Evolutionary conservation across 2,329 filamentous ascomycete genomes (phyloP), one percentile per base, ranked within the genome.

Genomic region (Cercospora berteroae): DNA sequence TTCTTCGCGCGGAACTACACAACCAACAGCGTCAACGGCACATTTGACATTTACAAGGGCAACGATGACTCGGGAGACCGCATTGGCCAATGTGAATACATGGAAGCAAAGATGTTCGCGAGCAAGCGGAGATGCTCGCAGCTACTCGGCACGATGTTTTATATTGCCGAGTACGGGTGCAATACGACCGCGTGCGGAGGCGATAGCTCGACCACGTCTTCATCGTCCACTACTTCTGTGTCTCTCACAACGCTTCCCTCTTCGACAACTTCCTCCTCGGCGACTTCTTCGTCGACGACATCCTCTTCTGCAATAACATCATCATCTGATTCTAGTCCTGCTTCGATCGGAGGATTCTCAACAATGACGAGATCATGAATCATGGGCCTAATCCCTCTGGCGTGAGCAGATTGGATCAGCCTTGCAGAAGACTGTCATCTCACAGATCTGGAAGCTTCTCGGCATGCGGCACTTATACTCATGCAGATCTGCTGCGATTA

Each of bases 11-110:
- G 65, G 1, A 65, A 67, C 31, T 59, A 65, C 23, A 67, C 65
- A 4, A 29, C 27, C 9, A 42, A 44, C n/a, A 65, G 57, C 33
- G 50, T 50, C 4, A 69, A 69, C 58, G 65, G 67, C 16, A 69
- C 67, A 8, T 67, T 67, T 33, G 59, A 65, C 36, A 67, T 69
- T 16, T 67, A 59, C 58, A 67, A 67, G 25, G 67, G 65, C 50
- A 58, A 42, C 3, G 67, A 69, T 23, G 27, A 61, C 13, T 63
- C 48, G 23, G 62, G 62, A 13, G 64, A 69, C n/a, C 58, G 50
- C 29, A 59, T 69, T 56, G 65, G 67, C 1, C 31, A 57, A 12
- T 69, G 62, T 55, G 50, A 63, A 18, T 65, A 65, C 18, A 42
- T 56, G 7, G 67, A 65, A 23, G 44, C 55, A 13, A 50, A 64